phyloP scores from a whole-genome alignment of 148 eudicot genomes.

The Gaultheria prostrata region DNA sequence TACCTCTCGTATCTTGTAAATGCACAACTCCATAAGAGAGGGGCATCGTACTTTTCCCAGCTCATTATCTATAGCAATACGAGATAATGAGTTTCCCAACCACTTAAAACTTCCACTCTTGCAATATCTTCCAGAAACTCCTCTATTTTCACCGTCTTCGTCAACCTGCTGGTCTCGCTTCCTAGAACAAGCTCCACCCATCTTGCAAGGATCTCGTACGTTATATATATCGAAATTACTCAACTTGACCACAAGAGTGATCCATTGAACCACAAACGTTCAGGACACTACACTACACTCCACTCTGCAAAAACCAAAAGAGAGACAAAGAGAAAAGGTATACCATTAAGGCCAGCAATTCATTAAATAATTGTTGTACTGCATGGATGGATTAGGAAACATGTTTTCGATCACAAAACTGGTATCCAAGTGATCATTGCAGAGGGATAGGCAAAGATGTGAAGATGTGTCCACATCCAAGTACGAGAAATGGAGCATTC shows the following conservation, averaged over 20 bases:
- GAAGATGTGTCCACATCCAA: background rate
- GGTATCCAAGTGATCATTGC: background rate
- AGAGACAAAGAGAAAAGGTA: background rate
- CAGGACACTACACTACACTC: constrained; percentile 5
- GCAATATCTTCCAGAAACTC: constrained; percentile 51
- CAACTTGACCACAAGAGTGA: background rate
- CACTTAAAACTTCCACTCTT: constrained; percentile 81
- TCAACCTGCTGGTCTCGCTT: constrained; percentile 55
- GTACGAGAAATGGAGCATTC: background rate
- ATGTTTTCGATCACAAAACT: background rate
- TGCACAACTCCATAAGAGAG: constrained; percentile 68
- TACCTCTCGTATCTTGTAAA: constrained; percentile 52
- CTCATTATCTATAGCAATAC: constrained; percentile 30
- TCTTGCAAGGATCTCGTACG: constrained; percentile 18
- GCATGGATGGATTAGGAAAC: background rate
- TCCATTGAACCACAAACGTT: background rate
- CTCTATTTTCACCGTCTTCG: constrained; percentile 43
- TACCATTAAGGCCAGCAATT: background rate
- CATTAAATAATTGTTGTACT: background rate
- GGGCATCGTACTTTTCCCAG: constrained; percentile 38
- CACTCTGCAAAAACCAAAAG: constrained; percentile 4
- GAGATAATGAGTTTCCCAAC: constrained; percentile 53
- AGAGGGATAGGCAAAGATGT: background rate
- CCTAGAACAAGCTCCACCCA: constrained; percentile 85
- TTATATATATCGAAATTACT: background rate